A percentile compares a stretch with the other conserved stretches of the same genome.
These are phyloP conservation scores for Pseudozyma thailandica DNA, from an alignment of 1,284 basidiomycete genomes.

Conservation along the genomic window DNA sequence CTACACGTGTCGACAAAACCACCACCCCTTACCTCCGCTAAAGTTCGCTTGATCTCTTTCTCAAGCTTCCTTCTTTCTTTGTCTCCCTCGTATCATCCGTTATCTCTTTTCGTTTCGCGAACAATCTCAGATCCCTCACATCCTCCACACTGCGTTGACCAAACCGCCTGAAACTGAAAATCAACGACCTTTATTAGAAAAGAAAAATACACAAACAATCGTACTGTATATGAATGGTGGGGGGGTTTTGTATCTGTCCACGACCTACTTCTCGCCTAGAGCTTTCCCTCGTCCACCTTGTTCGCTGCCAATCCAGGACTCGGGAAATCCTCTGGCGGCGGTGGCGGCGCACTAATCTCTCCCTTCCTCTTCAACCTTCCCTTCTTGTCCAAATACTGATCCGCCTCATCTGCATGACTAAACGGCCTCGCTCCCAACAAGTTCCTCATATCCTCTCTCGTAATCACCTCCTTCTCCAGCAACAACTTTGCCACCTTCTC, in stretches of 20 bases:
- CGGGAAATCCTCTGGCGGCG: constrained; percentile 56
- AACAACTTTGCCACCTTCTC: constrained; percentile 92
- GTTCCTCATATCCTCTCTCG: constrained; percentile 87
- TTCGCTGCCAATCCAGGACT: constrained; percentile 51
- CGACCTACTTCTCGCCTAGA: not conserved
- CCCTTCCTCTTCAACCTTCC: constrained; percentile 57
- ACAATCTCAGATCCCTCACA: no score
- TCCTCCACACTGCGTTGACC: no score
- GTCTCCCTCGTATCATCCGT: no score
- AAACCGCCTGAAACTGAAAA: no score
- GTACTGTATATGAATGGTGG: constrained; percentile 8
- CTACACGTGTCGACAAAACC: not conserved
- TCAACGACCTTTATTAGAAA: no score
- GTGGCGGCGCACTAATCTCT: constrained; percentile 61
- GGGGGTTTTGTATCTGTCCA: not conserved
- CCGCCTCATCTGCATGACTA: constrained; percentile 74
- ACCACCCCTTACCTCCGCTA: not conserved
- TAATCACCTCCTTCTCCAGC: constrained; percentile 93
- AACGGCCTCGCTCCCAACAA: constrained; percentile 88
- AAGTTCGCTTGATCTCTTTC: not conserved
- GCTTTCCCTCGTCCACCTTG: constrained; percentile 20
- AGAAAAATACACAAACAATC: no score
- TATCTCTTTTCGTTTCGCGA: no score
- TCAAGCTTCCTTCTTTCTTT: no score
- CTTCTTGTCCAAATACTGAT: constrained; percentile 67